These are phyloP conservation scores for Crinitomyces ghanaensis DNA, from an alignment of 805 yeast species.

Conservation along the genomic window DNA sequence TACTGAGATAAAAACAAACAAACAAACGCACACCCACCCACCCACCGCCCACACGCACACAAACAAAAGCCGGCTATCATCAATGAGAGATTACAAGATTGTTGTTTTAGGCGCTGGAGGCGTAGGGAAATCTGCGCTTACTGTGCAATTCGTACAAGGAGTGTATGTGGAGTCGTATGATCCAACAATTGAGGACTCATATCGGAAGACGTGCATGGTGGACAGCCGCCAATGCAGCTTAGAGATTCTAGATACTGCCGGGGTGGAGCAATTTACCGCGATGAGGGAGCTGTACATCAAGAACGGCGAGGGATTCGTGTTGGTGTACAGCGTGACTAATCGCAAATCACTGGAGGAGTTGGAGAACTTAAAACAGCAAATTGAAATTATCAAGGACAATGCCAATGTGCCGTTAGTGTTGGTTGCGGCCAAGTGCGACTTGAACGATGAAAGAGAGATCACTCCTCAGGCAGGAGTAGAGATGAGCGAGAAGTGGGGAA, in stretches of 20 bases:
- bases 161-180: conserved; percentile 85
- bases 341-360: conserved; percentile 67
- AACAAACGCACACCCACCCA: too few species aligned
- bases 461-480: conserved; percentile 72
- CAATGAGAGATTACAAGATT: conserved; percentile 58
- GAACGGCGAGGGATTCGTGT: conserved; percentile 79
- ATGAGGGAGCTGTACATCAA: conserved; percentile 67
- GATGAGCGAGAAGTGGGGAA: conserved; percentile 77
- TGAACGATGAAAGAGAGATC: conserved; percentile 61
- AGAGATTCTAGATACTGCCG: conserved; percentile 88
- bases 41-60: too few species aligned
- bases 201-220: conserved; percentile 75
- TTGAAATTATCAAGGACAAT: conserved; percentile 68
- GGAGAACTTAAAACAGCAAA: conserved; percentile 70
- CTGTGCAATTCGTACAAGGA: conserved; percentile 87
- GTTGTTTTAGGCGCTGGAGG: conserved; percentile 96
- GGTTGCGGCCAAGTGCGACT: conserved; percentile 85
- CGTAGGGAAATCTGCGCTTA: conserved; percentile 89
- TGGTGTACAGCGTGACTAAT: conserved; percentile 78
- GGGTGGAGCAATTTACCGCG: conserved; percentile 90
- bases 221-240: conserved; percentile 81
- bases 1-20: too few species aligned
- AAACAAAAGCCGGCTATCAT: too few species aligned
- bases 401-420: conserved; percentile 73
- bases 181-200: conserved; percentile 95